These are phyloP conservation scores for Diutina sp. DNA, from an alignment of 1,139 yeast genomes.

Conservation along the genomic window DNA sequence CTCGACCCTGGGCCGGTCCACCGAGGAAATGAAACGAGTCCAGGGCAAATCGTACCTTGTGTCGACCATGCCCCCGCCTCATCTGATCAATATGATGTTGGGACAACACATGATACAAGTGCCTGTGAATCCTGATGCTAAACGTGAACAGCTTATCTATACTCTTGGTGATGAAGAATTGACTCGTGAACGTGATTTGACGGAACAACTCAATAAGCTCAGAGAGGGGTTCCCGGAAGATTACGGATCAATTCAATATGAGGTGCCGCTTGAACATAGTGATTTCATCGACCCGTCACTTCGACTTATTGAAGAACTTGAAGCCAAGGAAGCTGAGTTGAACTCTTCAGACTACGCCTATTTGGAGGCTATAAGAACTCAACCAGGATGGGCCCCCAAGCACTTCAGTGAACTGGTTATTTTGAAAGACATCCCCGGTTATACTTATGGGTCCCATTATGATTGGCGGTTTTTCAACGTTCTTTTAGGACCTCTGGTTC, in stretches of 20 bases:
- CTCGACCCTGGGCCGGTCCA: not conserved
- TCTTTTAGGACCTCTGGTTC: not conserved
- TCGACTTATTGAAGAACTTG: not conserved
- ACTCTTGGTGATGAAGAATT: not conserved
- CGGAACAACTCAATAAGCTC: not conserved
- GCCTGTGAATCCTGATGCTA: not conserved
- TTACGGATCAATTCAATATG: not conserved
- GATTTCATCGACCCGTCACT: not conserved
- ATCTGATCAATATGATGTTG: not conserved
- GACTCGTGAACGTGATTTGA: not conserved
- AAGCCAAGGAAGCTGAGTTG: not conserved
- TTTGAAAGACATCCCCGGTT: not conserved
- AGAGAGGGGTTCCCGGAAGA: not conserved
- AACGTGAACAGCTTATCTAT: not conserved
- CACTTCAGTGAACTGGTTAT: not conserved
- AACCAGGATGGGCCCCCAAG: not conserved
- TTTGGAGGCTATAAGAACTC: not conserved
- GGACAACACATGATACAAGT: not conserved
- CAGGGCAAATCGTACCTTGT: not conserved
- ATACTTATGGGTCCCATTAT: not conserved
- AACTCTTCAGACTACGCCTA: not conserved
- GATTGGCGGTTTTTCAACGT: conserved; percentile 1
- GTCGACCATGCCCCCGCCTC: not conserved
- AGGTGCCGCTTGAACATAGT: not conserved
- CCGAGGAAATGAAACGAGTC: not conserved